Evolutionary conservation across 2,329 filamentous ascomycete species (phyloP).

Genomic region (Periconia sp.): DNA sequence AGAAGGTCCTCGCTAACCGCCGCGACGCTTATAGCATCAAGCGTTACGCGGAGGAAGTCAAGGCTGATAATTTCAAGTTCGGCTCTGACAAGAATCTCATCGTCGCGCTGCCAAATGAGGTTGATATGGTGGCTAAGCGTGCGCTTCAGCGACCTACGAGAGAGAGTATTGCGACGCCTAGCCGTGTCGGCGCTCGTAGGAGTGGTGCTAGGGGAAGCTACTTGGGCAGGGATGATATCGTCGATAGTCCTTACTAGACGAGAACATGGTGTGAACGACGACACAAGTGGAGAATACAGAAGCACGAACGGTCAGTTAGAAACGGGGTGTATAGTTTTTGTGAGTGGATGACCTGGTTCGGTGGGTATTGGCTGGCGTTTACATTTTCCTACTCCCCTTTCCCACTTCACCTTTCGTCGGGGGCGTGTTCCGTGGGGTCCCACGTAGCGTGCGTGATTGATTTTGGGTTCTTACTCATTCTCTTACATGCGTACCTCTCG

Average conservation of each 20-base stretch:
- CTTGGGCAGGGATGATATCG: conserved; percentile 78
- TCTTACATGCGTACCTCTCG: too few species aligned
- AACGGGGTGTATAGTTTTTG: not conserved
- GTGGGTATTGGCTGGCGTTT: not conserved
- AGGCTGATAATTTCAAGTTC: conserved; percentile 98
- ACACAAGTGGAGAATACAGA: not conserved
- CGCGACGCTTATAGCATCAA: conserved; percentile 96
- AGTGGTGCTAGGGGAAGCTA: conserved; percentile 62
- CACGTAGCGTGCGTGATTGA: too few species aligned
- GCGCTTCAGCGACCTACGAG: conserved; percentile 84
- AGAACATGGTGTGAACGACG: not conserved
- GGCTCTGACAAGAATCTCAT: conserved; percentile 98
- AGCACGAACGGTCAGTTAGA: too few species aligned
- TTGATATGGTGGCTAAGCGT: conserved; percentile 93
- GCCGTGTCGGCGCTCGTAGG: conserved; percentile 48
- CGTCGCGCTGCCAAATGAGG: conserved; percentile 92
- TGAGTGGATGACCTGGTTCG: not conserved
- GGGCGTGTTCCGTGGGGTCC: too few species aligned
- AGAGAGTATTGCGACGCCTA: conserved; percentile 78
- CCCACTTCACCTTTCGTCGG: too few species aligned
- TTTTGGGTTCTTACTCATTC: too few species aligned
- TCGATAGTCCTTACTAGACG: conserved; percentile 67
- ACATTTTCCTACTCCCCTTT: too few species aligned
- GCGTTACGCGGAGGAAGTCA: conserved; percentile 91
- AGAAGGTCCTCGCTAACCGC: conserved; percentile 78